Evolutionary conservation across 805 yeast species (phyloP), one percentile per base, ranked within the genome.

Genomic region (Priceomyces melissophilus): DNA sequence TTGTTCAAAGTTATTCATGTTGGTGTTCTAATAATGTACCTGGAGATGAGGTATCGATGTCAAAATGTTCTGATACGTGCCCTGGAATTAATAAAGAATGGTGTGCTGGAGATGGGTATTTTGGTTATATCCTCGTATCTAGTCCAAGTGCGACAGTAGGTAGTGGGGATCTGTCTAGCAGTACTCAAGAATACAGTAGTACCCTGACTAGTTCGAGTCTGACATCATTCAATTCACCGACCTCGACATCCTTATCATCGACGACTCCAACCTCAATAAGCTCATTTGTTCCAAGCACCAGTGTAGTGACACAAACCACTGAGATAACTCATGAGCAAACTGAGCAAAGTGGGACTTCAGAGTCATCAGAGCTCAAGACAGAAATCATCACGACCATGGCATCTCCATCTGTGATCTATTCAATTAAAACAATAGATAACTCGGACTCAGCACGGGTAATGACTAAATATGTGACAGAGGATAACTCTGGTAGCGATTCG

Each of bases 1-100:
- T 82, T 31, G 58, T 81, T 29, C 79, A 67, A 47, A 69, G 65
- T n/a, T 45, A 60, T 30, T 30, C 62, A 35, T 82, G 88, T 56
- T 82, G 84, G 82, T 82, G 88, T 54, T 70, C 85, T 4, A 70
- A 81, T 50, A 46, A 52, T 7, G 57, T 71, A 14, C 87, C 87
- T 0, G 64, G 53, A 1, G 48, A 55, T 12, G 66, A 80, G 0
- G 65, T 63, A 0, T 46, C 52, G 23, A 30, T 64, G 9, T 40
- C 54, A n/a, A 45, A 61, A 23, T 76, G 81, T 55, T 46, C 50
- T 16, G 40, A 40, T 3, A 46, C 53, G 1, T 76, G 81, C 55
- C 79, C 79, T 3, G 78, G 79, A 1, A 73, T 50, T 43, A 60
- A 62, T 3, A 47, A 44, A 35, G 78, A 75, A 37, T 37, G 48